Evolutionary conservation across 2,329 filamentous ascomycete genomes (phyloP), one percentile per base, ranked within the genome.

Genomic region (Botrytis cinerea): DNA sequence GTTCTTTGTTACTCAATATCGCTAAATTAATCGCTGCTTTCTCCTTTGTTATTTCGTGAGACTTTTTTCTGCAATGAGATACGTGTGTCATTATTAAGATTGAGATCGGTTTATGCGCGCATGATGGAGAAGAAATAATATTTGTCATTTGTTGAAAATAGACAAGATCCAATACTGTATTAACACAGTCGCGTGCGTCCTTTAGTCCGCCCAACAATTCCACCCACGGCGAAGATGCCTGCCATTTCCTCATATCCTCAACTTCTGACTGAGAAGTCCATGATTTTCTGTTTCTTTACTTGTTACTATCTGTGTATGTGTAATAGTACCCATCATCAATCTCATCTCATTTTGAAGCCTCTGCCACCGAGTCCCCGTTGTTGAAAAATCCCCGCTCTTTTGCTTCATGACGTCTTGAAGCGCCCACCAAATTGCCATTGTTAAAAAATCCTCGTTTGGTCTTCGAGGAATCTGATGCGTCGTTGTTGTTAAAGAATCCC

Each of bases 111-210:
- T 22, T 45, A 22, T 43, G 43, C 1, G 18, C 4, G 20, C 8
- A 40, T n/a, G 28, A 35, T 32, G 5, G 38, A 16, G n/a, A n/a
- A n/a, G 32, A 68, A 25, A 40, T 22, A 12, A 40, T 14, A 54
- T 2, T 57, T 68, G 9, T 57, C 48, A 57, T 57, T 67, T 68
- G 48, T 68, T 57, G 48, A 43, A 54, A 67, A 57, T 68, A 16
- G 18, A 68, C 35, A 43, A 14, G 16, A 46, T 46, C 28, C 4
- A 28, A 35, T 45, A 25, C 12, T 61, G 25, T 38, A 28, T 62
- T 5, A 43, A 43, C n/a, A 28, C 22, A 5, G 14, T 20, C 40
- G 4, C 1, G 32, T 62, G 6, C 25, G 14, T 45, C 20, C 45
- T n/a, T 32, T 1, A 28, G 22, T 1, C 62, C 28, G 22, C 62